phyloP scores from a whole-genome alignment of 2,329 filamentous ascomycete genomes.

The Acrocalymma vagum region DNA sequence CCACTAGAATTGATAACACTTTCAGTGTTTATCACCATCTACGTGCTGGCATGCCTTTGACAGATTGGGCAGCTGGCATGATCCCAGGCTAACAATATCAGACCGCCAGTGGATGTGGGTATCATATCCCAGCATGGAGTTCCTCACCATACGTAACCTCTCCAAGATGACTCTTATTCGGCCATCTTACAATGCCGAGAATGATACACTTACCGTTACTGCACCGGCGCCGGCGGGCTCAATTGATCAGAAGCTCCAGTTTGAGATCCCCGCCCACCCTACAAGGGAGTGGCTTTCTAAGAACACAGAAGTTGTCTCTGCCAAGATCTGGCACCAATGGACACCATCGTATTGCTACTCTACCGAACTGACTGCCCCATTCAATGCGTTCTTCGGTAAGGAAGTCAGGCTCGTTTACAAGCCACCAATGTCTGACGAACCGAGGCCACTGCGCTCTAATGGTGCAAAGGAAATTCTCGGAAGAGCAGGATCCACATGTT shows the following conservation, averaged over 20 bases:
- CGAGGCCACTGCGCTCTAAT: slow-evolving; percentile 64
- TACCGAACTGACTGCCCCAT: slow-evolving; percentile 59
- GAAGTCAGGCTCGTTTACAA: slow-evolving; percentile 69
- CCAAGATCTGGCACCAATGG: slow-evolving; percentile 66
- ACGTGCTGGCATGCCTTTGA: slow-evolving; percentile 12
- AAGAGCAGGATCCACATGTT: slow-evolving; percentile 62
- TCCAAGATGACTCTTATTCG: slow-evolving; percentile 70
- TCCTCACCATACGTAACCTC: slow-evolving; percentile 69
- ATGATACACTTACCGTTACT: slow-evolving; percentile 59
- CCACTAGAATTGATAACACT: too few relatives aligned
- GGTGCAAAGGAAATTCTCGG: slow-evolving; percentile 64
- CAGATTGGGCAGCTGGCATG: too few relatives aligned
- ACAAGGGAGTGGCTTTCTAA: slow-evolving; percentile 60
- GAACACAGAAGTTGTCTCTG: slow-evolving; percentile 60
- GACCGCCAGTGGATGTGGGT: slow-evolving; percentile 75
- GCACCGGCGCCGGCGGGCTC: slow-evolving; percentile 50
- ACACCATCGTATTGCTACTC: slow-evolving; percentile 67
- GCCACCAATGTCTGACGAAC: slow-evolving; percentile 57
- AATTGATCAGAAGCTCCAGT: slow-evolving; percentile 38
- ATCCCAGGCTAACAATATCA: slow-evolving; percentile 11
- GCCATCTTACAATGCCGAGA: slow-evolving; percentile 57
- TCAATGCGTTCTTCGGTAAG: slow-evolving; percentile 65
- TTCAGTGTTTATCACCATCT: background rate
- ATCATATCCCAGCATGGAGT: slow-evolving; percentile 60
- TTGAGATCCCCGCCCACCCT: slow-evolving; percentile 66